A percentile compares a stretch with the other conserved stretches of the same genome.
Evolutionary conservation across 441 rosid genomes (phyloP).

Genomic region (Corymbia calophylla): DNA sequence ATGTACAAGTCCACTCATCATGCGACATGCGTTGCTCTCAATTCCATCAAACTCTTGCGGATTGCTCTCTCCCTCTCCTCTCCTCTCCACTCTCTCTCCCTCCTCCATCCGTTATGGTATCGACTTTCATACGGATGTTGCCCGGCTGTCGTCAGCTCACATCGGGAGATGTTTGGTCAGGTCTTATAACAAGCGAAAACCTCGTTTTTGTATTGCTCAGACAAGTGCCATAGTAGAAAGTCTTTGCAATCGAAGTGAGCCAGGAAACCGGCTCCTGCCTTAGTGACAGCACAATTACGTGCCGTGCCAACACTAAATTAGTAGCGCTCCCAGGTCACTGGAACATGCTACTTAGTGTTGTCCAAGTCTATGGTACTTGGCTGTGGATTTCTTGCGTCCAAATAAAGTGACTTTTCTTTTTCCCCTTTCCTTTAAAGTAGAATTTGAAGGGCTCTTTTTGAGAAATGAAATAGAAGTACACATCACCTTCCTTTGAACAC

Average conservation of each 20-base stretch:
- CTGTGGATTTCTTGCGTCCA: neutral
- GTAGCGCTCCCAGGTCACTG: too few relatives aligned
- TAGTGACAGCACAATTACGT: neutral
- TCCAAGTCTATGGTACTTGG: neutral
- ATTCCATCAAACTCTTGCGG: neutral
- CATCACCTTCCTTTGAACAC: neutral
- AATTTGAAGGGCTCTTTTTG: neutral
- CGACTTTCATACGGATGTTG: neutral
- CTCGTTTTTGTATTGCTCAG: neutral
- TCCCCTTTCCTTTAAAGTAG: neutral
- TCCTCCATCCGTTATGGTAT: neutral
- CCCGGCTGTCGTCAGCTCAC: rapidly evolving
- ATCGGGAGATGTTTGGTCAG: neutral
- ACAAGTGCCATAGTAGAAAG: neutral
- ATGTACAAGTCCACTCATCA: neutral
- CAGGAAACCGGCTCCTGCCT: neutral
- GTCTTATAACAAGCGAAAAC: too few relatives aligned
- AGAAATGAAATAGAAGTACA: neutral
- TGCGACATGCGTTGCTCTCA: neutral
- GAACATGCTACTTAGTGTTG: neutral
- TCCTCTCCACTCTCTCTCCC: neutral
- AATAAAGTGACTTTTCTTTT: neutral
- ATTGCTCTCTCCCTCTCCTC: neutral
- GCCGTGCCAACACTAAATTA: rapidly evolving
- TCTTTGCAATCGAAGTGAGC: neutral